A percentile compares a stretch with the other conserved stretches of the same genome.
phyloP scores from a whole-genome alignment of 208 protist species.

The Leishmania aethiopica region DNA sequence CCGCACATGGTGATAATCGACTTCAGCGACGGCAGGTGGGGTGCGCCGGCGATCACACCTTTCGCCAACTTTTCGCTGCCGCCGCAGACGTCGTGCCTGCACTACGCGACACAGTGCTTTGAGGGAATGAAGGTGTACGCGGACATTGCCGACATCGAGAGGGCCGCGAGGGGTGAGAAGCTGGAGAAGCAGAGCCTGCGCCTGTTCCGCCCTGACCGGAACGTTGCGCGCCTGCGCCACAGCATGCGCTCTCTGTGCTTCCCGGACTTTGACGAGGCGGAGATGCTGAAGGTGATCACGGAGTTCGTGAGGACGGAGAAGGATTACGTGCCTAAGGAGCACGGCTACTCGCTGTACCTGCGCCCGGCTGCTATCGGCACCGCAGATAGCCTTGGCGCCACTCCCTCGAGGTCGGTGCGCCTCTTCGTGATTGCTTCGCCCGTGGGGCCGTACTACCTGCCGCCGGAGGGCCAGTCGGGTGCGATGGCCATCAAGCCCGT shows the following conservation, averaged over 20 bases:
- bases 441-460: slow-evolving; percentile 97
- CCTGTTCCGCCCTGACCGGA: slow-evolving; percentile 97
- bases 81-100: slow-evolving; percentile 89
- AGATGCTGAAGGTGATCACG: slow-evolving; percentile 93
- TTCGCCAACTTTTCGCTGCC: slow-evolving; percentile 86
- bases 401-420: slow-evolving; percentile 43
- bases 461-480: slow-evolving; percentile 26
- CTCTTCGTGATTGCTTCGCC: slow-evolving; percentile 97
- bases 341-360: slow-evolving; percentile 98
- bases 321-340: slow-evolving; percentile 91
- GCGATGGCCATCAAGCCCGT: slow-evolving; percentile 84
- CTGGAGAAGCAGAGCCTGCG: slow-evolving; percentile 52
- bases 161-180: slow-evolving; percentile 35
- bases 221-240: slow-evolving; percentile 90
- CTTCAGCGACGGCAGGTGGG: slow-evolving; percentile 85
- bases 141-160: slow-evolving; percentile 68
- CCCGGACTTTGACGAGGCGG: slow-evolving; percentile 88
- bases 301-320: slow-evolving; percentile 94
- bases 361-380: slow-evolving; percentile 97
- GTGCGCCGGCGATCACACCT: slow-evolving; percentile 68
- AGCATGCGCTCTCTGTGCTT: slow-evolving; percentile 92
- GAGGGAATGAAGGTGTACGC: slow-evolving; percentile 99
- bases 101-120: slow-evolving; percentile 96
- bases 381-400: slow-evolving; percentile 69
- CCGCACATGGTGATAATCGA: slow-evolving; percentile 97